A percentile compares a stretch with the other conserved stretches of the same genome.
Evolutionary conservation across 768 basidiomycete genomes (phyloP).

Genomic region (Mycena vitilis): DNA sequence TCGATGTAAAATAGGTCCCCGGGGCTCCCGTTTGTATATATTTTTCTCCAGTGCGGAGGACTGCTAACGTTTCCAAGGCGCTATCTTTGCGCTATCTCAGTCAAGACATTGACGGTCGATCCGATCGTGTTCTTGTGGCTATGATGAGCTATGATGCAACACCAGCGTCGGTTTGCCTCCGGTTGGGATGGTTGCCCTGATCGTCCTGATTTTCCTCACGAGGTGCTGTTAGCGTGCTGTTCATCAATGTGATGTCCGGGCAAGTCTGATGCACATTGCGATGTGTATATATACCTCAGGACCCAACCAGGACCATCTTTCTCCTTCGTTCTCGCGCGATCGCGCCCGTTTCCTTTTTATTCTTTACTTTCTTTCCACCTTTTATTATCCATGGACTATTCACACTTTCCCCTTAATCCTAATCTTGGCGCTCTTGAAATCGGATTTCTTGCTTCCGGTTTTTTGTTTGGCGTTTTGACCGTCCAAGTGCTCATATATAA

Average conservation of each 20-base stretch:
- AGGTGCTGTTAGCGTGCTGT: not conserved
- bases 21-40: not conserved
- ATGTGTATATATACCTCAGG: slow-evolving; percentile 10
- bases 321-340: not conserved
- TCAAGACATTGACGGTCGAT: too few relatives aligned
- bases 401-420: slow-evolving; percentile 30
- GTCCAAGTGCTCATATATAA: slow-evolving; percentile 35
- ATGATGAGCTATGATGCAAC: slow-evolving; percentile 2
- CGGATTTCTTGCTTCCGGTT: slow-evolving; percentile 34
- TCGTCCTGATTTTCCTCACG: slow-evolving; percentile 4
- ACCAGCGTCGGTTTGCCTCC: not conserved
- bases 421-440: slow-evolving; percentile 34
- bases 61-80: not conserved
- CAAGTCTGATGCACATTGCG: not conserved
- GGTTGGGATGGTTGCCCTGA: not conserved
- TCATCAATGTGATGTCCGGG: slow-evolving; percentile 3
- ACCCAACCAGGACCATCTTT: not conserved
- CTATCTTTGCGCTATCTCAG: too few relatives aligned
- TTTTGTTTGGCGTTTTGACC: slow-evolving; percentile 33
- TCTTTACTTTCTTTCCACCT: slow-evolving; percentile 17
- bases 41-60: not conserved
- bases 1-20: not conserved
- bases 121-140: not conserved
- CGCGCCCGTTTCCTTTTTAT: slow-evolving; percentile 6
- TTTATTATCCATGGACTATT: slow-evolving; percentile 24